phyloP scores from a whole-genome alignment of 495 filamentous ascomycete genomes.

The Mytilinidion resinicola region DNA sequence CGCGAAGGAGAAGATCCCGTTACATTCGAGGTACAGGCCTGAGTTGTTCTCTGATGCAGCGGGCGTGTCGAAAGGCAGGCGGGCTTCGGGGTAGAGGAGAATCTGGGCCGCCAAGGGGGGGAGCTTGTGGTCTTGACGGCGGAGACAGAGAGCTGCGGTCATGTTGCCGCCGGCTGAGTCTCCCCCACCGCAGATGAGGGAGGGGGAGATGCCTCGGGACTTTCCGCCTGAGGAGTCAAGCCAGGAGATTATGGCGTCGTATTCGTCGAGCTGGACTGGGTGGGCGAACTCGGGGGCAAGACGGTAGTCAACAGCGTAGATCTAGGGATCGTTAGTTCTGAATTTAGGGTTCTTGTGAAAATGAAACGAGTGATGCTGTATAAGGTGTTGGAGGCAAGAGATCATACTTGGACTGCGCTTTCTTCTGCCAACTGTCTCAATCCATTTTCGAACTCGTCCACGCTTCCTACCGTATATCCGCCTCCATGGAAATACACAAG shows the following conservation, averaged over 20 bases:
- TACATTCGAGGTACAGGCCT: slow-evolving; percentile 35
- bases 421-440: slow-evolving; percentile 32
- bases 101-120: slow-evolving; percentile 30
- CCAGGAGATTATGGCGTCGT: not conserved
- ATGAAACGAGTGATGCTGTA: not conserved
- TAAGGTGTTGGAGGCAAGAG: not conserved
- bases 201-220: not conserved
- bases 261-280: not conserved
- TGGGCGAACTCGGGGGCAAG: not conserved
- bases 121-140: slow-evolving; percentile 25
- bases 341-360: not conserved
- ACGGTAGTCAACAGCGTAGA: not conserved
- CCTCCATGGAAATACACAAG: slow-evolving; percentile 42
- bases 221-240: not conserved
- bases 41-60: slow-evolving; percentile 36
- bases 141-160: slow-evolving; percentile 34
- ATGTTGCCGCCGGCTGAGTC: slow-evolving; percentile 39
- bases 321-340: not conserved
- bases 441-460: slow-evolving; percentile 40
- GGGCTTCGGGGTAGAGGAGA: slow-evolving; percentile 37
- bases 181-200: slow-evolving; percentile 24
- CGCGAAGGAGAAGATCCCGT: slow-evolving; percentile 39
- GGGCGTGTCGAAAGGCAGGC: slow-evolving; percentile 36
- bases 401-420: slow-evolving; percentile 17
- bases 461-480: slow-evolving; percentile 35